A percentile compares a stretch with the other conserved stretches of the same genome.
phyloP scores from a whole-genome alignment of 371 early-diverging fungal species.

The Saksenaea oblongispora region DNA sequence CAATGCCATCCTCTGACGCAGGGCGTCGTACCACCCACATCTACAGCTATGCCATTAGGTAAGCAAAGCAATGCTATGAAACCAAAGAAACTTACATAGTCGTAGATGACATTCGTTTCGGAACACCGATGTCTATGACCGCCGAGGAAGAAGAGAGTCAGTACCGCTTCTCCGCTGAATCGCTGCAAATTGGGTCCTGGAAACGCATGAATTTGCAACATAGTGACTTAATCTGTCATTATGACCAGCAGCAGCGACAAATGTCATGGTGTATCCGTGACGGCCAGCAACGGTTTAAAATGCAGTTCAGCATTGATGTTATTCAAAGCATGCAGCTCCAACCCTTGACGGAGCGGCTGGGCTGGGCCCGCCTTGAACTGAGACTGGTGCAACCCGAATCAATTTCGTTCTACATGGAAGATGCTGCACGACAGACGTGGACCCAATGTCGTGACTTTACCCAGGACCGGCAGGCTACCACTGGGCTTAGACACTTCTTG shows the following conservation, averaged over 20 bases:
- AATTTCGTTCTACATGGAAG: slow-evolving; percentile 65
- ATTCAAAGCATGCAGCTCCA: slow-evolving; percentile 56
- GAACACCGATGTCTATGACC: slow-evolving; percentile 28
- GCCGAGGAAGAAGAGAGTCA: slow-evolving; percentile 9
- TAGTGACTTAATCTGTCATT: slow-evolving; percentile 63
- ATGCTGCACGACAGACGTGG: slow-evolving; percentile 40
- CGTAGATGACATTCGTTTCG: slow-evolving; percentile 17
- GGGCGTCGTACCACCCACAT: slow-evolving; percentile 1
- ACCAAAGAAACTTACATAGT: background rate
- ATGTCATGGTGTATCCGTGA: slow-evolving; percentile 74
- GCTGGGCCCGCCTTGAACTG: slow-evolving; percentile 41
- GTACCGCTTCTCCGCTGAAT: slow-evolving; percentile 49
- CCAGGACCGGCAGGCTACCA: slow-evolving; percentile 67
- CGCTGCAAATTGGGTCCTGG: slow-evolving; percentile 79
- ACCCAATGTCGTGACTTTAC: slow-evolving; percentile 79
- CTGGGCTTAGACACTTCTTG: slow-evolving; percentile 26
- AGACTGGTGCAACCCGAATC: slow-evolving; percentile 26
- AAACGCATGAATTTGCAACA: slow-evolving; percentile 61
- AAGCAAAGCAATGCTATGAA: background rate
- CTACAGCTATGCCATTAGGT: background rate
- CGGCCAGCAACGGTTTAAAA: slow-evolving; percentile 65
- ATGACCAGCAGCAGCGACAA: slow-evolving; percentile 49
- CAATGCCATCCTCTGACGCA: background rate
- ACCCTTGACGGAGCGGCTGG: slow-evolving; percentile 26
- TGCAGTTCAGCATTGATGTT: slow-evolving; percentile 62